Evolutionary conservation across 208 protist genomes (phyloP).

Genomic region (Endotrypanum monterogeii): DNA sequence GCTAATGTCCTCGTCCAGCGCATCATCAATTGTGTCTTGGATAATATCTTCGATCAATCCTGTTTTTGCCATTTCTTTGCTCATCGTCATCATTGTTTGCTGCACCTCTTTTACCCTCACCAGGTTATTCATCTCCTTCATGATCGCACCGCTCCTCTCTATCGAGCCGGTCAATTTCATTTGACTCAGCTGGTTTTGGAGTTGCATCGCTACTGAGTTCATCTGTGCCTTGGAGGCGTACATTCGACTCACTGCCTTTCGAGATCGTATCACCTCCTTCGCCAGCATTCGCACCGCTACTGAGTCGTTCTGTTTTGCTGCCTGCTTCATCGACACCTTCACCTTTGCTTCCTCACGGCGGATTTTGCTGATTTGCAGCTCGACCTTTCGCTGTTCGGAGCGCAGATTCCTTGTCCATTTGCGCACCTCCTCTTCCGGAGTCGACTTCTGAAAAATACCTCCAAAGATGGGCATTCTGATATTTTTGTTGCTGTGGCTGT

Average conservation of each 20-base stretch:
- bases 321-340: conserved; percentile 78
- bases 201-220: conserved; percentile 88
- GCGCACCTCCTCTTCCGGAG: conserved; percentile 76
- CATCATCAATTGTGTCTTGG: conserved; percentile 86
- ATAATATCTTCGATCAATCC: conserved; percentile 92
- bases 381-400: conserved; percentile 83
- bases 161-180: conserved; percentile 79
- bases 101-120: conserved; percentile 80
- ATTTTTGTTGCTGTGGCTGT: too few species aligned
- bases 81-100: conserved; percentile 76
- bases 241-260: conserved; percentile 76
- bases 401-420: conserved; percentile 77
- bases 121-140: conserved; percentile 87
- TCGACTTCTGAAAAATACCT: conserved; percentile 59
- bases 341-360: conserved; percentile 86
- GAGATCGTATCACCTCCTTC: conserved; percentile 82
- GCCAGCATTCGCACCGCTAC: conserved; percentile 81
- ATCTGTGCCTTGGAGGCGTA: conserved; percentile 91
- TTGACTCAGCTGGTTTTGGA: conserved; percentile 84
- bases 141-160: conserved; percentile 75
- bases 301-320: conserved; percentile 74
- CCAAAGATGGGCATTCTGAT: conserved; percentile 44
- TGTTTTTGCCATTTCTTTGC: conserved; percentile 89
- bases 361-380: conserved; percentile 81
- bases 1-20: conserved; percentile 81